A percentile compares a stretch with the other conserved stretches of the same genome.
phyloP scores from a whole-genome alignment of 139 green algal genomes.

The Ettlia oleoabundans region DNA sequence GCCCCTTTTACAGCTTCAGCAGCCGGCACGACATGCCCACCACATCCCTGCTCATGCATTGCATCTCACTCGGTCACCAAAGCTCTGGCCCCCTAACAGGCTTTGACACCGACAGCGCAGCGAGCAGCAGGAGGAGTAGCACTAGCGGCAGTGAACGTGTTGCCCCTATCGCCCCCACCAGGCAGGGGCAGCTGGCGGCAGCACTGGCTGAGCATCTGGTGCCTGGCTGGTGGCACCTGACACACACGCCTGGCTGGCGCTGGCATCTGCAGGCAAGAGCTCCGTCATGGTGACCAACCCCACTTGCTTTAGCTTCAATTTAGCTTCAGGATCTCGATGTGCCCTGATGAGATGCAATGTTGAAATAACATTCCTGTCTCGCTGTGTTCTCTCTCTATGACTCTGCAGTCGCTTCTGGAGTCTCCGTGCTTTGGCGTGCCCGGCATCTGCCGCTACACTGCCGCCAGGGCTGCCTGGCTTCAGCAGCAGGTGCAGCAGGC shows the following conservation, averaged over 20 bases:
- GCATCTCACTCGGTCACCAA: not conserved
- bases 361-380: too few species aligned
- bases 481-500: not conserved
- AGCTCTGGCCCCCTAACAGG: not conserved
- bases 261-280: slow-evolving; percentile 29
- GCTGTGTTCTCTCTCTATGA: too few species aligned
- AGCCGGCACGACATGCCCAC: not conserved
- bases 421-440: slow-evolving; percentile 27
- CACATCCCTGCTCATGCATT: slow-evolving; percentile 25
- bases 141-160: not conserved
- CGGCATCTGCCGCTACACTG: slow-evolving; percentile 4
- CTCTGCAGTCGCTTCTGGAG: slow-evolving; percentile 25
- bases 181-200: not conserved
- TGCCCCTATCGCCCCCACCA: too few species aligned
- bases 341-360: too few species aligned
- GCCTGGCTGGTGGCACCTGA: slow-evolving; percentile 5
- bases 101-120: not conserved
- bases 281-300: not conserved
- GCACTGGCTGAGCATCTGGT: slow-evolving; percentile 2
- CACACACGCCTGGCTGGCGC: slow-evolving; percentile 10
- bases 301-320: too few species aligned
- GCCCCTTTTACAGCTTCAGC: not conserved
- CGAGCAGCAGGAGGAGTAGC: too few species aligned
- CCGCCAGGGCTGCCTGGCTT: slow-evolving; percentile 4
- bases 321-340: too few species aligned